These are phyloP conservation scores for Sophora flavescens DNA, from an alignment of 306 rosid genomes.

Conservation along the genomic window DNA sequence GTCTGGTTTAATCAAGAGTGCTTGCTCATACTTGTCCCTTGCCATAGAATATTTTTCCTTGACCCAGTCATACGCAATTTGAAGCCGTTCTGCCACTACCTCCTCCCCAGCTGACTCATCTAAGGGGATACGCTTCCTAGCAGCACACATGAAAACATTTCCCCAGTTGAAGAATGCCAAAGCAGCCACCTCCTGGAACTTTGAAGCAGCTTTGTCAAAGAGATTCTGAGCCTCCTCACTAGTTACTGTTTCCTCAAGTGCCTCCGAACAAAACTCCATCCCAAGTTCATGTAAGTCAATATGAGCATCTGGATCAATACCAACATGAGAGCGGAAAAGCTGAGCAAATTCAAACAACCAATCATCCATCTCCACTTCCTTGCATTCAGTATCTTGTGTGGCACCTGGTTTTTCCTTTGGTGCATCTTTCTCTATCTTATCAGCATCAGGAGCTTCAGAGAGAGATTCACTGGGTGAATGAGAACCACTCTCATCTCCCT, in stretches of 20 bases:
- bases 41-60: constrained; percentile 93
- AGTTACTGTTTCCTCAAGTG: constrained; percentile 94
- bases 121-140: constrained; percentile 90
- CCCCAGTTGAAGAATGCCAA: constrained; percentile 98
- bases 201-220: constrained; percentile 91
- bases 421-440: constrained; percentile 60
- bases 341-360: constrained; percentile 99
- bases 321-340: constrained; percentile 94
- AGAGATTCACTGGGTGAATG: constrained; percentile 71
- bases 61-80: constrained; percentile 95
- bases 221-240: constrained; percentile 95
- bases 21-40: constrained; percentile 88
- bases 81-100: constrained; percentile 77
- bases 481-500: constrained; percentile 73
- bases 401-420: constrained; percentile 58
- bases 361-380: constrained; percentile 98
- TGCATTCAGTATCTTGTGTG: constrained; percentile 75
- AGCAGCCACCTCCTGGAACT: constrained; percentile 99
- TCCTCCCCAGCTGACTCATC: constrained; percentile 90
- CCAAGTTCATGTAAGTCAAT: constrained; percentile 97
- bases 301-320: constrained; percentile 96
- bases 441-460: constrained; percentile 59
- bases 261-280: constrained; percentile 99
- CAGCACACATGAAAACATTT: constrained; percentile 97
- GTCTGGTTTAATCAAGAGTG: constrained; percentile 87